phyloP scores from a whole-genome alignment of 768 basidiomycete genomes.

The Obba rivulosa region DNA sequence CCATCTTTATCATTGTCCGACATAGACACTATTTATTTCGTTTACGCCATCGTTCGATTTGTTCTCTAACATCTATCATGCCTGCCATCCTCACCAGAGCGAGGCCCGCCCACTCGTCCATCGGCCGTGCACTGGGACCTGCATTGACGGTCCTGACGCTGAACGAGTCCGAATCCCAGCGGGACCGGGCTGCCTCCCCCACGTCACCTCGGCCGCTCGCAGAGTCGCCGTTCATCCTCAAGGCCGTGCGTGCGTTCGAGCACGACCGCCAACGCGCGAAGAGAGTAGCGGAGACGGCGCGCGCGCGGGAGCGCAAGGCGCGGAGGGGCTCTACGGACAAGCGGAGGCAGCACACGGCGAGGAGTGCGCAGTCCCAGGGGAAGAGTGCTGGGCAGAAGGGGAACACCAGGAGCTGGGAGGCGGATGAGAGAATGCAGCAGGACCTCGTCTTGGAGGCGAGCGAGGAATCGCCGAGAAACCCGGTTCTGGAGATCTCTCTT shows the following conservation, averaged over 20 bases:
- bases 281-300: conserved; percentile 33
- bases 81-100: background rate
- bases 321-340: background rate
- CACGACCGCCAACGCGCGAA: conserved; percentile 43
- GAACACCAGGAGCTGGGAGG: background rate
- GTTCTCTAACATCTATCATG: background rate
- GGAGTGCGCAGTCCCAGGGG: background rate
- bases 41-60: background rate
- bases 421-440: background rate
- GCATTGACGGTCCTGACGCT: background rate
- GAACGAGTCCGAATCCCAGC: background rate
- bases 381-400: background rate
- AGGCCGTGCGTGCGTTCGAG: conserved; percentile 44
- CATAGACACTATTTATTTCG: background rate
- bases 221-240: conserved; percentile 20
- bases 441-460: background rate
- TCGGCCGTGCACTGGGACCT: background rate
- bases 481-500: too few relatives aligned
- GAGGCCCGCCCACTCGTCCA: conserved; percentile 1
- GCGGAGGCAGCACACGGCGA: conserved; percentile 1
- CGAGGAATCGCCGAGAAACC: background rate
- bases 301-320: conserved; percentile 11
- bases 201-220: conserved; percentile 1
- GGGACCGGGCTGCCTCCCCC: background rate
- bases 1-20: background rate